Base-by-base conservation (phyloP, 495 filamentous ascomycete genomes). In the Penicillium egyptiacum region DNA sequence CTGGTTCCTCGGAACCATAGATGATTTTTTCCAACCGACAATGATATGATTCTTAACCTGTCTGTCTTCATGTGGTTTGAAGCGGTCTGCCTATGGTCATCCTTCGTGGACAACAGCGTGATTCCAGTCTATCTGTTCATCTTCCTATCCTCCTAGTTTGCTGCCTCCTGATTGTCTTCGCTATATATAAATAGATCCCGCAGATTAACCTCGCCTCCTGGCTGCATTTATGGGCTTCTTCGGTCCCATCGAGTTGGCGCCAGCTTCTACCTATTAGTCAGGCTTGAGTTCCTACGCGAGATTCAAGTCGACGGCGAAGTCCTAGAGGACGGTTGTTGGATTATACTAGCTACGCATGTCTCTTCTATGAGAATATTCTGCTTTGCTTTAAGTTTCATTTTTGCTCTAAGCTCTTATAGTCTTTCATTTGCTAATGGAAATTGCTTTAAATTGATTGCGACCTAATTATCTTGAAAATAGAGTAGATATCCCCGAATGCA, bases 11-110 rank as follows among this genome's bases (percentile, higher is more conserved):
- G 88, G 88, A 69, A 96, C 91, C 1, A 75, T 88, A 57, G 91
- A 96, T 67, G 92, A 96, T 67, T 91, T 86, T 6, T 79, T 98
- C 22, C 90, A 96, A 64, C 91, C 92, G 0, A 96, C 91, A 2
- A 89, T 96, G 92, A 96, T 60, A 86, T 88, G 83, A 74, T 88
- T n/a, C 81, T 86, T 80, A 96, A 96, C 65, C 77, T 96, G 14
- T 75, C 88, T 16, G 81, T 96, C 43, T 96, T 96, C 71, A 88
- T 92, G 74, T 98, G 90, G 90, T 94, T 89, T 63, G 92, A 91
- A 10, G 88, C 90, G 7, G 86, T 93, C 23, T 93, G 88, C 61
- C 92, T 91, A 0, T 96, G 92, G 92, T 70, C 73, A 26, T 75
- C 70, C 47, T 95, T 95, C 60, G 63, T 78, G 1, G 57, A 81